Conservation (phyloP, 345 rosid genomes). For the Linum tenue region DNA sequence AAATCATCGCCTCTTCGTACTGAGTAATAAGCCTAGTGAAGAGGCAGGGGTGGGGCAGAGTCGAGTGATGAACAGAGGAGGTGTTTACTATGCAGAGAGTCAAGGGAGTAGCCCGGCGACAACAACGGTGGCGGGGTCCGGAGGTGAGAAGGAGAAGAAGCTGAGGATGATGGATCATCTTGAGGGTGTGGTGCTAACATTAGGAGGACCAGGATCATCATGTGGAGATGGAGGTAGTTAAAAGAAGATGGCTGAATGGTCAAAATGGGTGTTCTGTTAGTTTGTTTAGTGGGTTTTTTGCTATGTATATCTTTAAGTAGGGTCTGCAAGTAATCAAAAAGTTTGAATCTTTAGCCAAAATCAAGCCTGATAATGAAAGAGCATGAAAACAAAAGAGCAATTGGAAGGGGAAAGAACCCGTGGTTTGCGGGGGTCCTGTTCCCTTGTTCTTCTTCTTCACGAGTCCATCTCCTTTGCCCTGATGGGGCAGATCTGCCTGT, state of each 20-base stretch:
- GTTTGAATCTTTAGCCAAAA: not conserved
- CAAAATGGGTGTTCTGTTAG: not conserved
- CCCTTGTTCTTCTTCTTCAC: not conserved
- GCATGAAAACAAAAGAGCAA: not conserved
- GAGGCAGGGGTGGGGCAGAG: slow-evolving; percentile 9
- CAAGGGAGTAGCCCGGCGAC: not conserved
- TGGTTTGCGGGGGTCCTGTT: not conserved
- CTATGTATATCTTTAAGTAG: not conserved
- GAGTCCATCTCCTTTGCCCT: not conserved
- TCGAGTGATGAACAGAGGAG: slow-evolving; percentile 12
- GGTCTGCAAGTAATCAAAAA: not conserved
- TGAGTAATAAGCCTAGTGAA: not conserved
- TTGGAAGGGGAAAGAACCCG: not conserved
- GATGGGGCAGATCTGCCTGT: not conserved
- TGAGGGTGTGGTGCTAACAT: slow-evolving; percentile 55
- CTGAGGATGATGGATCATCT: slow-evolving; percentile 47
- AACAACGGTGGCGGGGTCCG: slow-evolving; percentile 12
- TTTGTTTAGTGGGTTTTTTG: not conserved
- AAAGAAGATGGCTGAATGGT: not conserved
- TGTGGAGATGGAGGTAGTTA: too few relatives aligned
- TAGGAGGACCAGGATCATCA: slow-evolving; percentile 54
- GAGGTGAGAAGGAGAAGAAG: slow-evolving; percentile 20
- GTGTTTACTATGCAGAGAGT: not conserved
- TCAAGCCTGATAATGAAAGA: not conserved
- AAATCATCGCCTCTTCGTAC: not conserved